A percentile compares a stretch with the other conserved stretches of the same genome.
Conservation (phyloP, 2,329 filamentous ascomycete genomes). For the Microsporum audouinii region DNA sequence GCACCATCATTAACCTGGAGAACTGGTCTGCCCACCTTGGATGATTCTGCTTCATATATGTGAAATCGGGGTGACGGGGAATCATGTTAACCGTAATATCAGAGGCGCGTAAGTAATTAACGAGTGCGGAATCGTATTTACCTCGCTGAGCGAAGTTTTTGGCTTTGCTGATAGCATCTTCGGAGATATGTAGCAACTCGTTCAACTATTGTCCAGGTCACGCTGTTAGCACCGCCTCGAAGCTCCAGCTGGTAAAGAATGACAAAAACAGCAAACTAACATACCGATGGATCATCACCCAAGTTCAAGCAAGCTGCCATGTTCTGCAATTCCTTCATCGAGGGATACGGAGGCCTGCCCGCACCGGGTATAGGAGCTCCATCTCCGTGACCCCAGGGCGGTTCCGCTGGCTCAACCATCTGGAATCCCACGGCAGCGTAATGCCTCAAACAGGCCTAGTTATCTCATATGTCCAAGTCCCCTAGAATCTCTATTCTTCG, state of each 20-base stretch:
- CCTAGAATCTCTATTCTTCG: too few species aligned
- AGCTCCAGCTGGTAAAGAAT: not conserved
- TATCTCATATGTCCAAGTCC: not conserved
- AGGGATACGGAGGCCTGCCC: constrained; percentile 16
- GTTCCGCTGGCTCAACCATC: not conserved
- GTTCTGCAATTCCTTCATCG: constrained; percentile 30
- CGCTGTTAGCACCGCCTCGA: not conserved
- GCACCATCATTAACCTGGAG: constrained; percentile 48
- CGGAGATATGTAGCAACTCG: constrained; percentile 25
- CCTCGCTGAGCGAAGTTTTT: constrained; percentile 23
- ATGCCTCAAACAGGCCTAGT: not conserved
- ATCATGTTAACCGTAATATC: constrained; percentile 68
- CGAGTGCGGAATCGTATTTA: constrained; percentile 59
- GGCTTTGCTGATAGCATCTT: constrained; percentile 27
- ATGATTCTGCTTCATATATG: constrained; percentile 48
- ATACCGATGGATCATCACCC: constrained; percentile 11
- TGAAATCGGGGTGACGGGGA: constrained; percentile 63
- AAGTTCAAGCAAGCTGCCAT: constrained; percentile 12
- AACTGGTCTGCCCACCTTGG: constrained; percentile 41
- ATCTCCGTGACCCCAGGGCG: not conserved
- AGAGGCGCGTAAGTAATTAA: constrained; percentile 72
- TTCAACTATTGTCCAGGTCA: constrained; percentile 21
- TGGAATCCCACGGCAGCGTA: not conserved
- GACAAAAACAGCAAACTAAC: not conserved
- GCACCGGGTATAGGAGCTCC: constrained; percentile 3